Evolutionary conservation across 306 rosid genomes (phyloP).

Genomic region (Acacia acuminata): DNA sequence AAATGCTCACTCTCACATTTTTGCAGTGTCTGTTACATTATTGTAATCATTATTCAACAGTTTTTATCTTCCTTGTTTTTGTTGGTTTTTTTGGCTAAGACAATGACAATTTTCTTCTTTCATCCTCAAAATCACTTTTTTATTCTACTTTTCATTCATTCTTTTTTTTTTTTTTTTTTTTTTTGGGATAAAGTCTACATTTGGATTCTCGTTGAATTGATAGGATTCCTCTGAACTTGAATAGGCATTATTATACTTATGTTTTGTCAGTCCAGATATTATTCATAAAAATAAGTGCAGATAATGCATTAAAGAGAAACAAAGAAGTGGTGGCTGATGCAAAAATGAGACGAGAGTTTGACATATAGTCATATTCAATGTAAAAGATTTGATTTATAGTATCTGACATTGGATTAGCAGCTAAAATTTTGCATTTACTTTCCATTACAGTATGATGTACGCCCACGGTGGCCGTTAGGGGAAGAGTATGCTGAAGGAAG

Average conservation of each 20-base stretch:
- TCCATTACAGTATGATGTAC: conserved; percentile 65
- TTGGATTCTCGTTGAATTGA: background rate
- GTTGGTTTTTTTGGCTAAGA: background rate
- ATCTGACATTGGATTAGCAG: background rate
- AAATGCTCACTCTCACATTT: background rate
- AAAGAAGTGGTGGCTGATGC: background rate
- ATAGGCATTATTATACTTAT: background rate
- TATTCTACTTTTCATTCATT: background rate
- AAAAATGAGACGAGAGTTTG: background rate
- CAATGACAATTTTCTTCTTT: background rate
- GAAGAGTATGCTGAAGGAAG: conserved; percentile 81
- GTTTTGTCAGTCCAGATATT: background rate
- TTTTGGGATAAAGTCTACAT: background rate
- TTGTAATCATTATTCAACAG: background rate
- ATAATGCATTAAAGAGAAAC: background rate
- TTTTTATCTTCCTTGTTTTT: background rate
- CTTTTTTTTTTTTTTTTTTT: too few relatives aligned
- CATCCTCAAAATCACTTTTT: background rate
- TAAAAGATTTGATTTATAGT: background rate
- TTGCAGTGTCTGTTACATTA: background rate
- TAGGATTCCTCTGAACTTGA: background rate
- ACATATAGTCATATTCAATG: background rate
- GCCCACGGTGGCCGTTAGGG: conserved; percentile 99
- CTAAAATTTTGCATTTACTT: background rate
- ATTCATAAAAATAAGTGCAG: background rate